A percentile compares a stretch with the other conserved stretches of the same genome.
These are phyloP conservation scores for Fusarium virguliforme DNA, from an alignment of 2,329 filamentous ascomycete species.

Conservation along the genomic window DNA sequence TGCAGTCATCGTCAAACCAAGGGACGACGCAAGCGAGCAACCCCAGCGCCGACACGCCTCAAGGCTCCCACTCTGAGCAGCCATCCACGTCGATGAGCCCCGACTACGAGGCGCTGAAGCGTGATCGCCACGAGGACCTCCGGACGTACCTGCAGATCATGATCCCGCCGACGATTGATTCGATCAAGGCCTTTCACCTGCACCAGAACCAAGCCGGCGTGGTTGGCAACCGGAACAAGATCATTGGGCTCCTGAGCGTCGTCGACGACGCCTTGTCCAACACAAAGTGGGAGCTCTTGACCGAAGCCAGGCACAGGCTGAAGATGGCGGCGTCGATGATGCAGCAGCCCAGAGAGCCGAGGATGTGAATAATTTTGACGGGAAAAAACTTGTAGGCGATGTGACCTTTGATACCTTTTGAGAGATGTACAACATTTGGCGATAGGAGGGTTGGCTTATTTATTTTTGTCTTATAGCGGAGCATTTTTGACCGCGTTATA, in stretches of 20 bases:
- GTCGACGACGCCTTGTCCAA: slow-evolving; percentile 49
- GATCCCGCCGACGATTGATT: slow-evolving; percentile 51
- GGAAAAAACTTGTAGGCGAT: slow-evolving; percentile 11
- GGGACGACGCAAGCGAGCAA: slow-evolving; percentile 20
- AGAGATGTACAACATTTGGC: slow-evolving; percentile 19
- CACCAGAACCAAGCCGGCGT: slow-evolving; percentile 52
- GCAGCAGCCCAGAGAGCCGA: slow-evolving; percentile 46
- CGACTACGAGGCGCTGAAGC: slow-evolving; percentile 45
- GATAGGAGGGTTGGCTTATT: background rate
- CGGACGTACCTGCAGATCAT: slow-evolving; percentile 51
- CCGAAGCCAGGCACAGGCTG: slow-evolving; percentile 48
- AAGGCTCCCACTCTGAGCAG: slow-evolving; percentile 40
- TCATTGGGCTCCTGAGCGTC: slow-evolving; percentile 48
- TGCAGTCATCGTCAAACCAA: slow-evolving; percentile 40
- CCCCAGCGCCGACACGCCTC: slow-evolving; percentile 33
- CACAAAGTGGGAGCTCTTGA: slow-evolving; percentile 49
- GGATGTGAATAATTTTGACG: slow-evolving; percentile 30
- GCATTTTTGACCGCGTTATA: background rate
- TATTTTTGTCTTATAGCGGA: background rate
- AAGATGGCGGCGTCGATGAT: slow-evolving; percentile 51
- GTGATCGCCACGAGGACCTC: slow-evolving; percentile 49
- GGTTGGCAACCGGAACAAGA: slow-evolving; percentile 50
- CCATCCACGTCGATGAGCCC: slow-evolving; percentile 36
- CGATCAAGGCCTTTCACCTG: slow-evolving; percentile 50
- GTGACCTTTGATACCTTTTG: slow-evolving; percentile 21